A percentile compares a stretch with the other conserved stretches of the same genome.
phyloP scores from a whole-genome alignment of 2,329 filamentous ascomycete genomes.

The Trichophyton equinum region DNA sequence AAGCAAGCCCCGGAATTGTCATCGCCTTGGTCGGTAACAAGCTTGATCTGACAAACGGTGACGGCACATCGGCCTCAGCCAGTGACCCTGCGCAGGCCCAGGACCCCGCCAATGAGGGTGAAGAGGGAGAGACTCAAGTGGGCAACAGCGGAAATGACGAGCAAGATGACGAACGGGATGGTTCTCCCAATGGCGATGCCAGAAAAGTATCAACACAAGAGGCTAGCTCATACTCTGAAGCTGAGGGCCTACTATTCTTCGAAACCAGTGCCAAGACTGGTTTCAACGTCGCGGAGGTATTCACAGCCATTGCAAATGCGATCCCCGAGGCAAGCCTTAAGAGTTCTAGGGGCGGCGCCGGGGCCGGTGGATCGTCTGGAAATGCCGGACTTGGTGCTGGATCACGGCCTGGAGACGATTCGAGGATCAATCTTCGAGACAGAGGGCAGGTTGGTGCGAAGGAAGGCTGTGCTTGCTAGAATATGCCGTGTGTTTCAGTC shows the following conservation, averaged over 20 bases:
- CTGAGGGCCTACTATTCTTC: constrained; percentile 89
- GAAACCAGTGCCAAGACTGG: constrained; percentile 97
- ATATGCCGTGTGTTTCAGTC: background rate
- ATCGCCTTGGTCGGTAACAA: constrained; percentile 98
- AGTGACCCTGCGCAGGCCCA: constrained; percentile 51
- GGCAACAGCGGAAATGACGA: constrained; percentile 21
- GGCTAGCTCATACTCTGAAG: constrained; percentile 84
- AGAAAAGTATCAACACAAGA: constrained; percentile 84
- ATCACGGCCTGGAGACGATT: constrained; percentile 35
- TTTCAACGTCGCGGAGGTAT: constrained; percentile 86
- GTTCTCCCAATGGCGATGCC: constrained; percentile 55
- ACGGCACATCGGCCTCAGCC: constrained; percentile 23
- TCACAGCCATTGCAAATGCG: constrained; percentile 94
- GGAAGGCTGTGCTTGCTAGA: constrained; percentile 78
- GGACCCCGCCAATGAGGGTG: constrained; percentile 51
- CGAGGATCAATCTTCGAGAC: constrained; percentile 69
- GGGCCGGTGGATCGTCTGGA: constrained; percentile 43
- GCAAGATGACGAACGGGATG: constrained; percentile 34
- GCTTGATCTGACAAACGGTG: constrained; percentile 84
- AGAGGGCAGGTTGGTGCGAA: constrained; percentile 63
- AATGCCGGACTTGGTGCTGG: constrained; percentile 44
- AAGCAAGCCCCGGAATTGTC: constrained; percentile 99
- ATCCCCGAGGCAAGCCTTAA: constrained; percentile 96
- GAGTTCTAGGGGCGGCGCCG: constrained; percentile 61
- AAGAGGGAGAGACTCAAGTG: constrained; percentile 20